phyloP scores from a whole-genome alignment of 2,329 filamentous ascomycete genomes.

The Samsoniella hepiali region DNA sequence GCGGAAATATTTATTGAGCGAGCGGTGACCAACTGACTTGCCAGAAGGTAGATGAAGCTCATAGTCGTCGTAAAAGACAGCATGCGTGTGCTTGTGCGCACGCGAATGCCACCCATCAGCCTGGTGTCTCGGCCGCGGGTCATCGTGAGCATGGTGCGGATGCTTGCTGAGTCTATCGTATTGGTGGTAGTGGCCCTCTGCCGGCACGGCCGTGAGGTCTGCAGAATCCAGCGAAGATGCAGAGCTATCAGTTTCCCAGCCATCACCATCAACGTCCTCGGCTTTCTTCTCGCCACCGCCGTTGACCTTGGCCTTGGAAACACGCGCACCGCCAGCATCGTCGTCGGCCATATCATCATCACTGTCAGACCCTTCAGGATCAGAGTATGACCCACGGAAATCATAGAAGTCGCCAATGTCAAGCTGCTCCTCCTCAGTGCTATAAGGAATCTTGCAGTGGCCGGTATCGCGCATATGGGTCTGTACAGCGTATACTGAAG shows the following conservation, averaged over 20 bases:
- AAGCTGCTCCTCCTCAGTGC: slow-evolving; percentile 82
- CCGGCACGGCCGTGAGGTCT: slow-evolving; percentile 75
- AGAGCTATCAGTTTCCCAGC: slow-evolving; percentile 94
- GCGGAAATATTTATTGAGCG: slow-evolving; percentile 80
- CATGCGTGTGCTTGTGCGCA: slow-evolving; percentile 68
- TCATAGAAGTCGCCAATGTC: slow-evolving; percentile 97
- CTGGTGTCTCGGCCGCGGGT: slow-evolving; percentile 69
- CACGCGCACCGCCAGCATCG: slow-evolving; percentile 63
- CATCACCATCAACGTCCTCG: slow-evolving; percentile 63
- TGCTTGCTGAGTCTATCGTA: slow-evolving; percentile 71
- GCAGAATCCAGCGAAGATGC: slow-evolving; percentile 85
- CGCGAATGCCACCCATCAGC: slow-evolving; percentile 79
- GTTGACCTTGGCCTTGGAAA: slow-evolving; percentile 45
- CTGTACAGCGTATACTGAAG: slow-evolving; percentile 75
- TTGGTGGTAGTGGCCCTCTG: slow-evolving; percentile 67
- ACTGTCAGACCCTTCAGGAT: slow-evolving; percentile 65
- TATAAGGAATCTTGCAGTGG: slow-evolving; percentile 95
- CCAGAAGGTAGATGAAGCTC: slow-evolving; percentile 92
- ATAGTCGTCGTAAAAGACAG: slow-evolving; percentile 87
- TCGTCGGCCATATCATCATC: slow-evolving; percentile 47
- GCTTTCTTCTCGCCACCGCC: slow-evolving; percentile 48
- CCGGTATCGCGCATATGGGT: slow-evolving; percentile 97
- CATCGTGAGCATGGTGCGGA: slow-evolving; percentile 69
- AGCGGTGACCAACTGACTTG: slow-evolving; percentile 84
- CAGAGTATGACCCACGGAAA: slow-evolving; percentile 92